Evolutionary conservation across 2,329 filamentous ascomycete genomes (phyloP), one percentile per base, ranked within the genome.

Genomic region (Penicillium decumbens): DNA sequence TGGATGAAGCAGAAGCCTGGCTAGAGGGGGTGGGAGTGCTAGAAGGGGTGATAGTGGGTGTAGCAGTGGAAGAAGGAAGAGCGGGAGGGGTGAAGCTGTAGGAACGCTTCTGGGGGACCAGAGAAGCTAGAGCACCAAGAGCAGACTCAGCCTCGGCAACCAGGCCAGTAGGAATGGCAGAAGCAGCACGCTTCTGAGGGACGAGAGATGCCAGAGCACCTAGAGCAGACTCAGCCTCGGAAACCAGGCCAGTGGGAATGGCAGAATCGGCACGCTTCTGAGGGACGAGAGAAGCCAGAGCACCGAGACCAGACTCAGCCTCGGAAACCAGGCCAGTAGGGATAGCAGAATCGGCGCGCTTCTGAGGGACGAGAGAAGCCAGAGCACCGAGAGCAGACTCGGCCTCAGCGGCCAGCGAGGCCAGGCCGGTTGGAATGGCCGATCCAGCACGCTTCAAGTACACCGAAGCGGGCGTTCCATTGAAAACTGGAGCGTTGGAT

Each of bases 281-380:
- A 20, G 44, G 41, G 35, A 33, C 47, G 15, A 23, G 7, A 13
- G 52, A 54, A 2, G 43, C 41, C n/a, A 54, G n/a, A 8, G 45
- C 40, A 20, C 43, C 24, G 20, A 37, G 29, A 9, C 32, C 40
- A 10, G 49, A 51, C 43, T 54, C 33, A 4, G 32, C 49, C 37
- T 54, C 52, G 0, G 38, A 41, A 8, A 35, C 29, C 6, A 54
- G 41, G 33, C 48, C 46, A 6, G 48, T 54, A 2, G 51, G 54
- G 15, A 51, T 12, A 0, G 50, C 24, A 18, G 50, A 15, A 3
- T 37, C 49, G 6, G 27, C 30, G 20, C 42, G 48, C 48, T 47
- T 54, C 47, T 45, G 40, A 12, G 44, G 37, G 38, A 25, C 51
- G n/a, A 23, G 5, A 13, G 52, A 51, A 0, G 43, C 41, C 12